phyloP scores from a whole-genome alignment of 2,329 filamentous ascomycete genomes.

The Dactylellina leptospora region DNA sequence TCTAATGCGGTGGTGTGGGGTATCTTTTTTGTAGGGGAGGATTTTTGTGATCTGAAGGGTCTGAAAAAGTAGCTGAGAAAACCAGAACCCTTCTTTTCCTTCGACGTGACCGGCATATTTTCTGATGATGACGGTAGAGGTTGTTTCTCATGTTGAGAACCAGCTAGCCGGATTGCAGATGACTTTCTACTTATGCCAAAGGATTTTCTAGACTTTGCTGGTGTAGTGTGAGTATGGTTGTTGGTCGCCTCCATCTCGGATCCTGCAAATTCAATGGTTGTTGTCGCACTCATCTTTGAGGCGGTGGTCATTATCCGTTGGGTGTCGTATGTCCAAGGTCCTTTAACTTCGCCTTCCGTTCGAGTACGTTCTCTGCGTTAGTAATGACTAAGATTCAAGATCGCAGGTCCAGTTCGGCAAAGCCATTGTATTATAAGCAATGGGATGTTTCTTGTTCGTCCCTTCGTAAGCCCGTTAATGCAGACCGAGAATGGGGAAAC shows the following conservation, averaged over 20 bases:
- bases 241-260: slow-evolving; percentile 46
- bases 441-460: slow-evolving; percentile 3
- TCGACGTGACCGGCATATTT: slow-evolving; percentile 23
- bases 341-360: slow-evolving; percentile 23
- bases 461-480: slow-evolving; percentile 29
- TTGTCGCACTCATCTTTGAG: slow-evolving; percentile 48
- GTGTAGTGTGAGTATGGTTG: slow-evolving; percentile 31
- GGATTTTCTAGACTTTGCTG: slow-evolving; percentile 49
- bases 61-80: slow-evolving; percentile 52
- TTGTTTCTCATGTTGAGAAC: slow-evolving; percentile 28
- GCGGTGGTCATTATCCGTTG: slow-evolving; percentile 43
- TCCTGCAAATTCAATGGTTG: slow-evolving; percentile 51
- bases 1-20: slow-evolving; percentile 38
- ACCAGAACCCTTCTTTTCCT: slow-evolving; percentile 43
- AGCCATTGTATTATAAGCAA: slow-evolving; percentile 47
- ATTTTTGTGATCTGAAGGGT: slow-evolving; percentile 49
- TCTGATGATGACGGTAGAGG: slow-evolving; percentile 18
- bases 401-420: slow-evolving; percentile 30
- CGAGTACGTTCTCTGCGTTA: slow-evolving; percentile 13
- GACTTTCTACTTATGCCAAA: slow-evolving; percentile 53
- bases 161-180: slow-evolving; percentile 37
- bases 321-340: slow-evolving; percentile 6
- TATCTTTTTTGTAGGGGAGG: slow-evolving; percentile 32
- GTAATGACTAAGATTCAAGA: slow-evolving; percentile 34
- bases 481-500: slow-evolving; percentile 26